Conservation (phyloP, 176 grass and related monocot genomes). For the Coix lacrymajobi region DNA sequence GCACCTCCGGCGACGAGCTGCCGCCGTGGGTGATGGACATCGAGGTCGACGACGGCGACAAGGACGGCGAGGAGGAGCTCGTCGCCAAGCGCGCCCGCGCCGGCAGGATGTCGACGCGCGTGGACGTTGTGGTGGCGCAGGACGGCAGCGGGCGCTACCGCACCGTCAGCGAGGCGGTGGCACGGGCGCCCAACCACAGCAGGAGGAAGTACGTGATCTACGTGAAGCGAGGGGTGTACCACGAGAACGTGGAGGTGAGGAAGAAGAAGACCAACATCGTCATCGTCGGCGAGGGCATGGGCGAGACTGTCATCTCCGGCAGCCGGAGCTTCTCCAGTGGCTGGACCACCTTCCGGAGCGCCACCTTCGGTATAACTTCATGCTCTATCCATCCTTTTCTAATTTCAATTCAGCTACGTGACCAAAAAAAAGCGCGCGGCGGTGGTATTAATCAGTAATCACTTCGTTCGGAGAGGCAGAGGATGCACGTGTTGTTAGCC, state of each 20-base stretch:
- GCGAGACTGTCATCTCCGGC: constrained; percentile 70
- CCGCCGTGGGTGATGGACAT: constrained; percentile 63
- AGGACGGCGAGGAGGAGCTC: not conserved
- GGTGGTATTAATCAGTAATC: not conserved
- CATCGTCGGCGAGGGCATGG: constrained; percentile 75
- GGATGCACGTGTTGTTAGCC: not conserved
- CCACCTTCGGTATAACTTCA: constrained; percentile 56
- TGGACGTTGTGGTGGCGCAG: constrained; percentile 72
- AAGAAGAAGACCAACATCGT: constrained; percentile 85
- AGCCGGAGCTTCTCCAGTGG: constrained; percentile 66
- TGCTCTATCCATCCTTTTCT: not conserved
- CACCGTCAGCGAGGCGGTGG: constrained; percentile 71
- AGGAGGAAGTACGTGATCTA: constrained; percentile 68
- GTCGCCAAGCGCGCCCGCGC: not conserved
- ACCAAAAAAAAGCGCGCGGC: not conserved
- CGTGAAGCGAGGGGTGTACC: constrained; percentile 82
- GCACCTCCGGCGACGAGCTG: constrained; percentile 22
- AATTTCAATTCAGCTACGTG: not conserved
- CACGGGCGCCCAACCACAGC: constrained; percentile 52
- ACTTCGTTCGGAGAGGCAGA: not conserved
- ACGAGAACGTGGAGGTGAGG: constrained; percentile 84
- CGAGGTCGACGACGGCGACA: not conserved
- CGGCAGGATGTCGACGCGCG: constrained; percentile 20
- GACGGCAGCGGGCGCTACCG: constrained; percentile 80
- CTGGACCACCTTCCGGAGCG: constrained; percentile 88